A percentile compares a stretch with the other conserved stretches of the same genome.
Conservation (phyloP, 2,329 filamentous ascomycete genomes). For the Sclerotinia spermophila region DNA sequence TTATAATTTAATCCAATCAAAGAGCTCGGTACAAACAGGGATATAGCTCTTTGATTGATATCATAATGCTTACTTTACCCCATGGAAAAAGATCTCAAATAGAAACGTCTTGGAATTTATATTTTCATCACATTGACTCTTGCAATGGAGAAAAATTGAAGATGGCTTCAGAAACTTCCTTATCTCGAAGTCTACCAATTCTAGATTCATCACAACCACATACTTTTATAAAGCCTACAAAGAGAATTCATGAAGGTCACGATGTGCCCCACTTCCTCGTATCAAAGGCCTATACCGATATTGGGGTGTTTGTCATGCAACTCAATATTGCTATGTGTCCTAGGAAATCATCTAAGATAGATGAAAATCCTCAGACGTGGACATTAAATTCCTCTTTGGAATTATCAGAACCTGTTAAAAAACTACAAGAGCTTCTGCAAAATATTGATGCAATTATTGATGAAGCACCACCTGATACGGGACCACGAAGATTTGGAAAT, state of each 20-base stretch:
- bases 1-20: background rate
- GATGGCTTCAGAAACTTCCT: background rate
- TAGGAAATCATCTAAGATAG: constrained; percentile 45
- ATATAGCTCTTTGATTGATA: constrained; percentile 10
- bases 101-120: background rate
- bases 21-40: background rate
- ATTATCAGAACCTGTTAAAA: constrained; percentile 49
- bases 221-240: constrained; percentile 64
- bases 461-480: constrained; percentile 77
- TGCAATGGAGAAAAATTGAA: background rate
- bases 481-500: constrained; percentile 89
- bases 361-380: constrained; percentile 49
- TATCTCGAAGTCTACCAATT: constrained; percentile 22
- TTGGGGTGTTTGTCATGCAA: constrained; percentile 83
- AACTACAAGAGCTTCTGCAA: constrained; percentile 63
- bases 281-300: constrained; percentile 80
- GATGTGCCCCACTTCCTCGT: constrained; percentile 79
- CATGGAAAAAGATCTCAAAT: background rate
- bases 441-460: constrained; percentile 65
- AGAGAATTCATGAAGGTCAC: constrained; percentile 78
- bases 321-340: constrained; percentile 86
- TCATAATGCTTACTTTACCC: background rate
- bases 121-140: background rate
- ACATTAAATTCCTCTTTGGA: constrained; percentile 42
- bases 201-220: constrained; percentile 49